Evolutionary conservation across 176 grass and related monocot genomes (phyloP), one percentile per base, ranked within the genome.

Genomic region (Musa troglodytarum): DNA sequence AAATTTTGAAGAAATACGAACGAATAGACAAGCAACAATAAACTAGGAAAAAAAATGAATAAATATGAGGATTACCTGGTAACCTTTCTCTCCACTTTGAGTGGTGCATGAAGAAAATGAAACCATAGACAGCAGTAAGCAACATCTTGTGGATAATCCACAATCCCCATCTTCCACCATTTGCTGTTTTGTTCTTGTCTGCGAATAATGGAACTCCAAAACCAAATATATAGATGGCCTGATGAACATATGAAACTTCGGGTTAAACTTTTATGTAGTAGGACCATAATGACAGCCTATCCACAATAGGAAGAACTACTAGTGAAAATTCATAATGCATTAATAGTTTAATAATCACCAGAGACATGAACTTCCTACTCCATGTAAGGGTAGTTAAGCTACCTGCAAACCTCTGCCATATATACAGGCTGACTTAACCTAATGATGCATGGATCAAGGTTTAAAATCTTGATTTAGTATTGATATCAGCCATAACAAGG

Each of bases 11-110:
- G 73, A 26, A 25, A 87, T 73, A 67, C 8, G 50, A 12, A 74
- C 10, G 63, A 53, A 21, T 22, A 12, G 21, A 55, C 79, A 74
- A 43, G 74, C 21, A 76, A 11, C 85, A 8, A 11, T 54, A 13
- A 15, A 25, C 22, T 25, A 23, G n/a, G 59, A 77, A 54, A 52
- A 69, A 34, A 63, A 2, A 62, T 10, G 57, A 17, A 29, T 0
- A 13, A 73, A 77, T 14, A 54, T 28, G 78, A 50, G 1, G 8
- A 72, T 86, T 89, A 99, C 95, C 95, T 86, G 91, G 90, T 78
- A 99, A 58, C 70, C 88, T 85, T 71, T 99, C 95, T 86, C 83
- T 94, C 95, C 95, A 99, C 63, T 88, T 94, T 7, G 95, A 99
- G 65, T 99, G 95, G 78, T 94, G 76, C 91, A 99, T 89, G 73